Evolutionary conservation across 1,284 basidiomycete genomes (phyloP), one percentile per base, ranked within the genome.

Genomic region (Wallemia ichthyophaga): DNA sequence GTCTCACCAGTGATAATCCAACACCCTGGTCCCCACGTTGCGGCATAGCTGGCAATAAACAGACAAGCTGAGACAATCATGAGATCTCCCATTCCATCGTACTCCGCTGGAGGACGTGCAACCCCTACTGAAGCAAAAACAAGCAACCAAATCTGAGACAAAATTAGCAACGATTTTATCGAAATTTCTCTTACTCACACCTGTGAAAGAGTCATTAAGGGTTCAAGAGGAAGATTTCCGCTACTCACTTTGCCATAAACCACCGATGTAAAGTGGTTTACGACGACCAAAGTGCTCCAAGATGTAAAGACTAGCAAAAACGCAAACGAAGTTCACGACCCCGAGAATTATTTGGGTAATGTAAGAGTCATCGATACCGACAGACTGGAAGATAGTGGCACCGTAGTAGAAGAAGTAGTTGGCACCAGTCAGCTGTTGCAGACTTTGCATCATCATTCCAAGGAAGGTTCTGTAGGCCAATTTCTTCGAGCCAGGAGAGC

Each of bases 1-100:
- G 80, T 82, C 69, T 85, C 83, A 32, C 80, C 80, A 61, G 79
- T 80, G 23, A 82, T 71, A 67, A 81, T 82, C 81, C 82, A 84
- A 11, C 67, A 71, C 62, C 62, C 74, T 69, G 78, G 77, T 27
- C 75, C 78, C 81, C 81, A 85, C 21, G 82, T 83, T 69, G 74
- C 78, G 1, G 83, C 81, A 66, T 80, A 85, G 17, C 81, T 82
- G 27, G 81, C 68, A 65, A 85, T 85, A 71, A 85, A 85, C 65
- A 86, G 65, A 66, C 81, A 84, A 0, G 82, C 79, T n/a, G 77
- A 74, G 62, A 82, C 55, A 56, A 56, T 56, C 55, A 56, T 56
- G 27, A 61, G 67, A 64, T 74, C 76, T 27, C 79, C 81, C 56
- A 78, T 77, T 15, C 64, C 66, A 28, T 72, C 61, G 64, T 78